Percentiles rank a stretch among this genome's conserved stretches.
Conservation (phyloP, 768 basidiomycete genomes). For the Roridomyces roridus region DNA sequence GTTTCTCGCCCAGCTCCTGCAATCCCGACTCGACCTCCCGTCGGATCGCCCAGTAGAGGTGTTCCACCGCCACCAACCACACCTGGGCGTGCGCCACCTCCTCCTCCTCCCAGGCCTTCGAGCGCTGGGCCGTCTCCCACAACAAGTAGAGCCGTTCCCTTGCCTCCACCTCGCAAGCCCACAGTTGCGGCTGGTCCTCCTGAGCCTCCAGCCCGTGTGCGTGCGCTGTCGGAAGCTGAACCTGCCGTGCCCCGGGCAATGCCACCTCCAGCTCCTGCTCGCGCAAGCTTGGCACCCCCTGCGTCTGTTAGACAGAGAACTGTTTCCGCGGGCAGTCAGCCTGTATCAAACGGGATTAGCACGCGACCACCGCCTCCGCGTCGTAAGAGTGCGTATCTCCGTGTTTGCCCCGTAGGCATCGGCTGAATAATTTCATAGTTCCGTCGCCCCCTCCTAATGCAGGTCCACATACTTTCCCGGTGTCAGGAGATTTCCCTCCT, state of each 20-base stretch:
- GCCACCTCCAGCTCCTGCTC: conserved; percentile 34
- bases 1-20: conserved; percentile 34
- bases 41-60: conserved; percentile 36
- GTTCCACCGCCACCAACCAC: conserved; percentile 42
- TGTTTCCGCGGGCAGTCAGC: conserved; percentile 28
- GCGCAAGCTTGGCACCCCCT: conserved; percentile 32
- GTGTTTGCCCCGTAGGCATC: conserved; percentile 19
- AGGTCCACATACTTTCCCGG: conserved; percentile 76
- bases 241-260: conserved; percentile 39
- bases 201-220: conserved; percentile 43
- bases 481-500: conserved; percentile 79
- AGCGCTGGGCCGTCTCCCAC: conserved; percentile 39
- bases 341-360: conserved; percentile 16
- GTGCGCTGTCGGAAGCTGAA: conserved; percentile 51
- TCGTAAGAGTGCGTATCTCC: conserved; percentile 53
- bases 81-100: conserved; percentile 43
- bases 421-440: conserved; percentile 35
- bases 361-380: conserved; percentile 40
- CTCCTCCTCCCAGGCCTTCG: conserved; percentile 50
- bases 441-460: conserved; percentile 63
- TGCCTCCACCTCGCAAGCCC: conserved; percentile 42
- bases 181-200: conserved; percentile 26
- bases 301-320: conserved; percentile 27
- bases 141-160: conserved; percentile 43
- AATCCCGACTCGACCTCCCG: conserved; percentile 36